Percentiles rank a stretch among this genome's conserved stretches.
phyloP scores from a whole-genome alignment of 345 rosid species.

The Acer negundo region DNA sequence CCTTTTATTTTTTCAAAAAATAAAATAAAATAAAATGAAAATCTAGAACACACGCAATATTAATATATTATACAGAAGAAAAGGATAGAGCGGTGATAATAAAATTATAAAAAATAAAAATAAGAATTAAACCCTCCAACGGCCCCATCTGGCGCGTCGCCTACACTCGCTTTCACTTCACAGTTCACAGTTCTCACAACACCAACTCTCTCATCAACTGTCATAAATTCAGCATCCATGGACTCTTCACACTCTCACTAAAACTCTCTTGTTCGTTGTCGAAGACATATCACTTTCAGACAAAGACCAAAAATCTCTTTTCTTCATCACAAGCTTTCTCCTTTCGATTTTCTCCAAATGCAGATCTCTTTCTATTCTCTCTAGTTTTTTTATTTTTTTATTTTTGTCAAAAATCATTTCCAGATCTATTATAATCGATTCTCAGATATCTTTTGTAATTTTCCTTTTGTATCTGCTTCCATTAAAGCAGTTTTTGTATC shows the following conservation, averaged over 20 bases:
- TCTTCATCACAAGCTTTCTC: neutral
- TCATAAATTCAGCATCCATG: neutral
- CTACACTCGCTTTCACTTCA: neutral
- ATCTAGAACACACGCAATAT: no score
- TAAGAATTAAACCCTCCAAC: neutral
- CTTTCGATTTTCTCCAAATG: neutral
- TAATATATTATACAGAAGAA: no score
- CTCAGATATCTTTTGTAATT: neutral
- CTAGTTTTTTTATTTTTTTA: no score
- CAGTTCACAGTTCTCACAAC: no score
- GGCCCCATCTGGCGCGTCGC: neutral
- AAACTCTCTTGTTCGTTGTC: neutral
- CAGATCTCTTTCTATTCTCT: neutral
- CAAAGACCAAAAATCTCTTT: slow-evolving; percentile 3
- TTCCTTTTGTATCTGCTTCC: neutral
- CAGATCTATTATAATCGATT: slow-evolving; percentile 1
- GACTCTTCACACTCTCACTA: neutral
- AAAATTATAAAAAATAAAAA: no score
- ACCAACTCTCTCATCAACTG: neutral
- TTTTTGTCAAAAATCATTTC: no score
- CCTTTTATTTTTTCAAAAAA: no score
- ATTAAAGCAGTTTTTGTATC: slow-evolving; percentile 25
- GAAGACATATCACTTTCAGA: slow-evolving; percentile 3
- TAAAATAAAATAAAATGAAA: no score
- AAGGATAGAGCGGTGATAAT: neutral